Evolutionary conservation across 352 stramenopile genomes (phyloP).

Genomic region (Globisporangium ultimum): DNA sequence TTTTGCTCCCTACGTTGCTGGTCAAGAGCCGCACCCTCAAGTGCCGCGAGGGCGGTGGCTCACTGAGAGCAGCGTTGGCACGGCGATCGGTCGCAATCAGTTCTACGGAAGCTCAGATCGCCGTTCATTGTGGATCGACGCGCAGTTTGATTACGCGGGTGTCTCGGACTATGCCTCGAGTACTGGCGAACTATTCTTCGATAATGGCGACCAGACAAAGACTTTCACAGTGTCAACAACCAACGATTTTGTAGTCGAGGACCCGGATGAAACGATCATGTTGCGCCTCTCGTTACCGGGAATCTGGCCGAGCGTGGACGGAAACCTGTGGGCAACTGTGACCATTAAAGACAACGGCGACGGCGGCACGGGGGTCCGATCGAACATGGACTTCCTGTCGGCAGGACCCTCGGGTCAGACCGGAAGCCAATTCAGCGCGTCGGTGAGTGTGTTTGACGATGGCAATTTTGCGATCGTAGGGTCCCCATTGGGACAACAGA

Average conservation of each 20-base stretch:
- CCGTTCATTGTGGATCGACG: slow-evolving; percentile 72
- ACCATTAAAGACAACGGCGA: slow-evolving; percentile 91
- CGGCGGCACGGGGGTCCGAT: slow-evolving; percentile 72
- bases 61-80: slow-evolving; percentile 58
- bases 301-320: slow-evolving; percentile 89
- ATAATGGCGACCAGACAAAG: slow-evolving; percentile 33
- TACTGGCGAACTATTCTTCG: slow-evolving; percentile 63
- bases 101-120: slow-evolving; percentile 88
- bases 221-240: slow-evolving; percentile 86
- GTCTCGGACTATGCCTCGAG: slow-evolving; percentile 86
- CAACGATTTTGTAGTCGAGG: slow-evolving; percentile 88
- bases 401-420: slow-evolving; percentile 29
- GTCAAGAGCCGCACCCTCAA: slow-evolving; percentile 77
- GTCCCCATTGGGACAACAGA: slow-evolving; percentile 44
- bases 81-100: slow-evolving; percentile 84
- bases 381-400: slow-evolving; percentile 59
- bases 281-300: slow-evolving; percentile 90
- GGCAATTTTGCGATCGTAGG: slow-evolving; percentile 70
- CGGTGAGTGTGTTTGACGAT: slow-evolving; percentile 62
- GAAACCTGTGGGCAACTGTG: slow-evolving; percentile 84
- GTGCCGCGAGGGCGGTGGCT: slow-evolving; percentile 61
- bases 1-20: slow-evolving; percentile 47
- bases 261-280: slow-evolving; percentile 88
- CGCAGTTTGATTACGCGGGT: slow-evolving; percentile 87
- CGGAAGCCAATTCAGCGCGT: slow-evolving; percentile 39